These are phyloP conservation scores for Paulownia fortunei DNA, from an alignment of 257 asterid genomes.

Conservation along the genomic window DNA sequence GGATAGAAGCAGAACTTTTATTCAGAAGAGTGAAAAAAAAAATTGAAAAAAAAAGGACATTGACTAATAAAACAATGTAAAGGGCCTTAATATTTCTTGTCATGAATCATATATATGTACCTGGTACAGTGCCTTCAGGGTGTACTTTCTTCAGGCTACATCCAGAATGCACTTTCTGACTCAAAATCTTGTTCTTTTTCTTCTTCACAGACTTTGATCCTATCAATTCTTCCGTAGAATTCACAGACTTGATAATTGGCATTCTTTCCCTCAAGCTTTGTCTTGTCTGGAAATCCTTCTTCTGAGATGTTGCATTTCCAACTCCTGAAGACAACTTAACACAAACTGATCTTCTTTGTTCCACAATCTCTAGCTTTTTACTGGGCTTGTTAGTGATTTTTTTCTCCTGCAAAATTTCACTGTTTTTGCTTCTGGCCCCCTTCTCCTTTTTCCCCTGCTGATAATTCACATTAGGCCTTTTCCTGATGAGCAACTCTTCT, in stretches of 20 bases:
- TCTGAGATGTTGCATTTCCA: slow-evolving; percentile 19
- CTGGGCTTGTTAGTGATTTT: slow-evolving; percentile 14
- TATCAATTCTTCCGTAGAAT: slow-evolving; percentile 24
- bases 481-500: slow-evolving; percentile 7
- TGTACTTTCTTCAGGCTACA: slow-evolving; percentile 27
- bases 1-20: background rate
- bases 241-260: slow-evolving; percentile 23
- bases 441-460: slow-evolving; percentile 16
- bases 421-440: background rate
- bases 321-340: background rate
- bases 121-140: slow-evolving; percentile 31
- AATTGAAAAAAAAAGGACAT: background rate
- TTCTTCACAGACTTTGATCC: slow-evolving; percentile 33
- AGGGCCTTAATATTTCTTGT: background rate
- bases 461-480: background rate
- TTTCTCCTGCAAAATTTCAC: slow-evolving; percentile 15
- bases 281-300: slow-evolving; percentile 29
- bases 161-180: slow-evolving; percentile 22
- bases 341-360: slow-evolving; percentile 17
- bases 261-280: slow-evolving; percentile 39
- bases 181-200: slow-evolving; percentile 21
- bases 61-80: background rate
- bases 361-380: slow-evolving; percentile 23
- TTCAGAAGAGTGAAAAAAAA: background rate
- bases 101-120: slow-evolving; percentile 18